A percentile compares a stretch with the other conserved stretches of the same genome.
These are phyloP conservation scores for Acarospora socialis DNA, from an alignment of 2,329 filamentous ascomycete species.

Conservation along the genomic window DNA sequence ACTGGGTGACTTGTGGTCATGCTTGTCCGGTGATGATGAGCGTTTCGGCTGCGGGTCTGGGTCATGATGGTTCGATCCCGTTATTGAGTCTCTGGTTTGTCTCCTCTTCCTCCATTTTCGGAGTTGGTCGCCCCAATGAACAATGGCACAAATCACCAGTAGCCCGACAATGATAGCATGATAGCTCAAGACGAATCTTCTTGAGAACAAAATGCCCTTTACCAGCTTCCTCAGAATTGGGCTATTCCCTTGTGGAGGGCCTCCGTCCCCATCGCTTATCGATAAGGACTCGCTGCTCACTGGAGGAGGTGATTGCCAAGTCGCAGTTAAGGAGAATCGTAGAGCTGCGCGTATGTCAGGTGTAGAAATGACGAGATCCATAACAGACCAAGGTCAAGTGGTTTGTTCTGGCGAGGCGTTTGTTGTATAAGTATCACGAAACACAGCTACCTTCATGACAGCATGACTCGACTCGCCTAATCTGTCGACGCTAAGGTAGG, in stretches of 20 bases:
- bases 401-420: no score
- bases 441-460: no score
- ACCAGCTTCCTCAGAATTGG: neutral
- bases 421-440: no score
- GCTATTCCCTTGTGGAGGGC: neutral
- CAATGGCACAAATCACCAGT: conserved; percentile 1
- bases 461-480: no score
- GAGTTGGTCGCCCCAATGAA: conserved; percentile 4
- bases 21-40: neutral
- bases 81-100: neutral
- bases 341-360: neutral
- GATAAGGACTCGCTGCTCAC: neutral
- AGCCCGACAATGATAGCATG: conserved; percentile 6
- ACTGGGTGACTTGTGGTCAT: neutral
- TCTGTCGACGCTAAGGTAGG: no score
- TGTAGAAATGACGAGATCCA: neutral
- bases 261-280: neutral
- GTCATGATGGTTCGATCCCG: no score
- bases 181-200: conserved; percentile 8
- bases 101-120: neutral
- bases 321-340: neutral
- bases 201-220: conserved; percentile 2
- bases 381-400: neutral
- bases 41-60: no score
- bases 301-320: neutral